These are phyloP conservation scores for Paraphoma sp. DNA, from an alignment of 2,329 filamentous ascomycete genomes.

Conservation along the genomic window DNA sequence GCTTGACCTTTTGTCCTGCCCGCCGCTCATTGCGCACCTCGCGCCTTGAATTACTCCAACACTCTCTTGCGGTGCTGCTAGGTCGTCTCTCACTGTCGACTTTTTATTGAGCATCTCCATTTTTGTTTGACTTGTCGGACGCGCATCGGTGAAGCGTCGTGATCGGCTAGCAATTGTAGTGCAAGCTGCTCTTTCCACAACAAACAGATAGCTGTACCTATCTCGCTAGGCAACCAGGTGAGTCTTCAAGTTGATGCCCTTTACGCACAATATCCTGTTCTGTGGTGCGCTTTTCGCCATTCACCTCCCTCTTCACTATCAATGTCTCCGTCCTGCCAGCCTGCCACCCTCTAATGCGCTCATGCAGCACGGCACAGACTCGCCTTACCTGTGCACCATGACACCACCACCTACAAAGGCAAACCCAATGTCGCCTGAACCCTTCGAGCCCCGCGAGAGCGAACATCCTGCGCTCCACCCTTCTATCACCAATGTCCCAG, in stretches of 20 bases:
- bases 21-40: constrained; percentile 5
- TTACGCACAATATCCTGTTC: neutral
- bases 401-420: constrained; percentile 32
- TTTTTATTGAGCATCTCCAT: neutral
- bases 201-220: neutral
- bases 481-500: constrained; percentile 48
- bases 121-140: neutral
- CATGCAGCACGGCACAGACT: constrained; percentile 30
- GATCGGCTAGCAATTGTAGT: neutral
- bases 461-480: constrained; percentile 50
- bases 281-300: constrained; percentile 10
- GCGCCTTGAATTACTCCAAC: constrained; percentile 1
- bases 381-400: constrained; percentile 26
- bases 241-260: constrained; percentile 5
- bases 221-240: constrained; percentile 9
- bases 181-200: constrained; percentile 17
- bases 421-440: constrained; percentile 20
- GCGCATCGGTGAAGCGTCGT: neutral
- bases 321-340: constrained; percentile 6
- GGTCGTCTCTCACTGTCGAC: neutral
- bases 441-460: constrained; percentile 32
- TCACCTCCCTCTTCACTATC: constrained; percentile 10
- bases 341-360: constrained; percentile 17
- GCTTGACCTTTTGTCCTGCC: constrained; percentile 8
- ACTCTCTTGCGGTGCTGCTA: constrained; percentile 6